These are phyloP conservation scores for Botrytis tulipae DNA, from an alignment of 2,329 filamentous ascomycete species.

Conservation along the genomic window DNA sequence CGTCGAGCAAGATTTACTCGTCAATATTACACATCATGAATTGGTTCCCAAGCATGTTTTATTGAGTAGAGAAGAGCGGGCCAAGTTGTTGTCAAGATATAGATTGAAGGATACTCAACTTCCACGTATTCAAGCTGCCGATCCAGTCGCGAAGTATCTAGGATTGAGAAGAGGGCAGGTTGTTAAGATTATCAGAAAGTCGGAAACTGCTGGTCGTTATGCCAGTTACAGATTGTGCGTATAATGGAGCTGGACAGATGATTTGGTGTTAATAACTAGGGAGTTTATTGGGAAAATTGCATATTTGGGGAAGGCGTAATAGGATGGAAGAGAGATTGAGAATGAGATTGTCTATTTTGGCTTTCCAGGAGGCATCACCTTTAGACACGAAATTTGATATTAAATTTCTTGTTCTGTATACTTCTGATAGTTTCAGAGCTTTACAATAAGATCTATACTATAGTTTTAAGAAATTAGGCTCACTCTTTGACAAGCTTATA, in stretches of 20 bases:
- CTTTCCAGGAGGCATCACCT: background rate
- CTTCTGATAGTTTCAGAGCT: conserved; percentile 10
- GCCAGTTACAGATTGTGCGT: conserved; percentile 83
- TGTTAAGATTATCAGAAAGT: conserved; percentile 96
- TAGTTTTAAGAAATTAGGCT: background rate
- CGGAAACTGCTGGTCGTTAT: conserved; percentile 93
- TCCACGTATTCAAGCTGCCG: conserved; percentile 84
- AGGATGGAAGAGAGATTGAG: conserved; percentile 2
- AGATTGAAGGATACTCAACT: conserved; percentile 96
- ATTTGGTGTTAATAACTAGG: conserved; percentile 24
- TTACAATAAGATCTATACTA: conserved; percentile 9
- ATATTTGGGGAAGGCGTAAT: conserved; percentile 17
- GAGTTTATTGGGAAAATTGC: conserved; percentile 28
- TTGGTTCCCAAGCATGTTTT: conserved; percentile 92
- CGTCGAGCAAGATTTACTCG: conserved; percentile 89
- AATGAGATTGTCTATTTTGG: conserved; percentile 6
- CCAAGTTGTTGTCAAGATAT: conserved; percentile 80
- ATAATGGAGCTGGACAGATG: conserved; percentile 38
- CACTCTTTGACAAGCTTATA: background rate
- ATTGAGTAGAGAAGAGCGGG: conserved; percentile 87
- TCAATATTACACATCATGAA: conserved; percentile 98
- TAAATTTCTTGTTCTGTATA: background rate
- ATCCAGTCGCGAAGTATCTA: conserved; percentile 89
- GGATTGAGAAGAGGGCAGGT: conserved; percentile 89
- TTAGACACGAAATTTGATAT: background rate